A percentile compares a stretch with the other conserved stretches of the same genome.
These are phyloP conservation scores for Oryza australiensis DNA, from an alignment of 176 grass and related monocot genomes.

Conservation along the genomic window DNA sequence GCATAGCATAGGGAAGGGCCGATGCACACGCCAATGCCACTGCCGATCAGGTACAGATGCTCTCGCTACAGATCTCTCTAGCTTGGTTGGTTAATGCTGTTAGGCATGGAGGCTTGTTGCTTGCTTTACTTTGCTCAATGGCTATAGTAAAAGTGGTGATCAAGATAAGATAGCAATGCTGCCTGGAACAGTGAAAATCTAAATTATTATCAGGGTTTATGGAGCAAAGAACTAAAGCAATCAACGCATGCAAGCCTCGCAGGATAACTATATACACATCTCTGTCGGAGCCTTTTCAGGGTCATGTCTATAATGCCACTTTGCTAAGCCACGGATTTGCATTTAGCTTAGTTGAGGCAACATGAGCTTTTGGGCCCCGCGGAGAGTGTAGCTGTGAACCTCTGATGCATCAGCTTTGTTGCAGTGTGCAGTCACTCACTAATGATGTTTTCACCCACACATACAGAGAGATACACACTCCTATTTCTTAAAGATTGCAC, in stretches of 20 bases:
- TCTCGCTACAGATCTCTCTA: background rate
- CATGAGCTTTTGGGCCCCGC: constrained; percentile 3
- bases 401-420: constrained; percentile 30
- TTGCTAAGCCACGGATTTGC: background rate
- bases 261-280: background rate
- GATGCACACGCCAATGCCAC: constrained; percentile 30
- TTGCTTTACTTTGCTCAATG: background rate
- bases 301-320: background rate
- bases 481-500: constrained; percentile 27
- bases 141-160: background rate
- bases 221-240: background rate
- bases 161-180: background rate
- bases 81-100: background rate
- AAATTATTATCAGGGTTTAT: background rate
- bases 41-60: constrained; percentile 17
- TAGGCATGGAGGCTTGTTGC: background rate
- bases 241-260: background rate
- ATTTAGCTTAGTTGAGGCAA: background rate
- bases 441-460: constrained; percentile 28
- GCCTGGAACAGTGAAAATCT: background rate
- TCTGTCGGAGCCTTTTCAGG: background rate
- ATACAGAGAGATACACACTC: background rate
- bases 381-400: constrained; percentile 3
- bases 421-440: constrained; percentile 24
- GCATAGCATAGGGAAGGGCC: constrained; percentile 33